phyloP scores from a whole-genome alignment of 176 grass and related monocot genomes.

The Oryza rufipogon region DNA sequence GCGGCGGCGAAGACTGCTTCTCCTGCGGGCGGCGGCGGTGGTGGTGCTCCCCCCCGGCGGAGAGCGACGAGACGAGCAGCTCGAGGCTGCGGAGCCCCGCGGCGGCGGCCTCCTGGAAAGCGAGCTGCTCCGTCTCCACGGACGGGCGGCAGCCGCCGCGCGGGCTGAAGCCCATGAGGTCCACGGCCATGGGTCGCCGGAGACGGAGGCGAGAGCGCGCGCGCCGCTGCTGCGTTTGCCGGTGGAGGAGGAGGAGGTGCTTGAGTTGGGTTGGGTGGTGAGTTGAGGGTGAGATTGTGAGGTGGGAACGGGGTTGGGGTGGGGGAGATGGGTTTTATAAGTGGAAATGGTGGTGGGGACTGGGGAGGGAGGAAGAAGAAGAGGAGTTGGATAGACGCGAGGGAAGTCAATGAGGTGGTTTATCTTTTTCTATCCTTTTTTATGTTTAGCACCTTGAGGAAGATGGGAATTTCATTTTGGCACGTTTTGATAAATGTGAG shows the following conservation, averaged over 20 bases:
- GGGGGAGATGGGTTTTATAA: slow-evolving; percentile 41
- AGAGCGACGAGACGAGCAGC: slow-evolving; percentile 60
- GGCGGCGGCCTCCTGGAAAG: slow-evolving; percentile 72
- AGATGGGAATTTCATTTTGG: not conserved
- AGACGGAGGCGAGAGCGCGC: not conserved
- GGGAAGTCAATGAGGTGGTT: slow-evolving; percentile 40
- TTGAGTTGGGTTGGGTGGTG: too few species aligned
- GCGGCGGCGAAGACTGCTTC: not conserved
- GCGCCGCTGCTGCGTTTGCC: too few species aligned
- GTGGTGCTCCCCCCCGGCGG: slow-evolving; percentile 3
- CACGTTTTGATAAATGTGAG: not conserved
- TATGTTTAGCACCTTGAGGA: not conserved
- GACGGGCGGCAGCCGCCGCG: not conserved
- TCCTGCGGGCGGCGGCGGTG: not conserved
- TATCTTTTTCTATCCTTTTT: not conserved
- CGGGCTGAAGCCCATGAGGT: slow-evolving; percentile 45
- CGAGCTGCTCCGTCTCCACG: slow-evolving; percentile 43
- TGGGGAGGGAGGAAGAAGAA: not conserved
- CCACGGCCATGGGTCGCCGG: slow-evolving; percentile 51
- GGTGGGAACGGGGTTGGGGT: not conserved
- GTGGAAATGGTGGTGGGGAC: slow-evolving; percentile 19
- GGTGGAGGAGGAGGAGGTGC: not conserved
- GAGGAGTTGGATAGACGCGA: not conserved
- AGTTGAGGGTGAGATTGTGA: not conserved
- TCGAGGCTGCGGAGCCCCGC: slow-evolving; percentile 83